phyloP scores from a whole-genome alignment of 768 basidiomycete genomes.

The Hebeloma cylindrosporum region DNA sequence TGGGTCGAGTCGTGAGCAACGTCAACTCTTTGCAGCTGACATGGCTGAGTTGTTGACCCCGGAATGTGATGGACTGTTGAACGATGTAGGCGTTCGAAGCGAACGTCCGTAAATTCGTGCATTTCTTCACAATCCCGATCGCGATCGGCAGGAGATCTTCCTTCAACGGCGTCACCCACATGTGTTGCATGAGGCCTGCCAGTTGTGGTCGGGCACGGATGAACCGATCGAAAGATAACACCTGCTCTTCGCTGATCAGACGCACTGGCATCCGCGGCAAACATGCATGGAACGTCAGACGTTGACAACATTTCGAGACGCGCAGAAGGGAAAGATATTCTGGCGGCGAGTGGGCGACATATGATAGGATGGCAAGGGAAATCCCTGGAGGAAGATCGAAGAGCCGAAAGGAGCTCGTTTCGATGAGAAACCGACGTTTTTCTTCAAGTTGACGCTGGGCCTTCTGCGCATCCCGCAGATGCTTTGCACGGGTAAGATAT shows the following conservation, averaged over 20 bases:
- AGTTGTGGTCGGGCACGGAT: slow-evolving; percentile 17
- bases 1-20: slow-evolving; percentile 26
- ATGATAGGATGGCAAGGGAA: slow-evolving; percentile 28
- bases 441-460: slow-evolving; percentile 24
- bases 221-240: slow-evolving; percentile 30
- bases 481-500: slow-evolving; percentile 22
- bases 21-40: slow-evolving; percentile 31
- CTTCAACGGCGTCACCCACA: slow-evolving; percentile 35
- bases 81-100: slow-evolving; percentile 33
- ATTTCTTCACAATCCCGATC: slow-evolving; percentile 29
- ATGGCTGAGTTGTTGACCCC: slow-evolving; percentile 25
- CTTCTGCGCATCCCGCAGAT: slow-evolving; percentile 20
- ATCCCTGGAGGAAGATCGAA: slow-evolving; percentile 34
- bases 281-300: slow-evolving; percentile 33
- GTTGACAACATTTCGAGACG: slow-evolving; percentile 32
- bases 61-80: slow-evolving; percentile 22
- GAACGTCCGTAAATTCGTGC: slow-evolving; percentile 30
- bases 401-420: slow-evolving; percentile 26
- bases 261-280: slow-evolving; percentile 34
- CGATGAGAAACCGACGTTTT: slow-evolving; percentile 16
- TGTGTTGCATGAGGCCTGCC: slow-evolving; percentile 26
- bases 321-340: slow-evolving; percentile 34
- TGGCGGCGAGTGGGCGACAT: slow-evolving; percentile 28
- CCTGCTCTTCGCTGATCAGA: slow-evolving; percentile 31
- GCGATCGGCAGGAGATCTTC: slow-evolving; percentile 20